Percentiles rank a stretch among this genome's conserved stretches.
These are phyloP conservation scores for Cladorrhinum samala DNA, from an alignment of 495 filamentous ascomycete species.

Conservation along the genomic window DNA sequence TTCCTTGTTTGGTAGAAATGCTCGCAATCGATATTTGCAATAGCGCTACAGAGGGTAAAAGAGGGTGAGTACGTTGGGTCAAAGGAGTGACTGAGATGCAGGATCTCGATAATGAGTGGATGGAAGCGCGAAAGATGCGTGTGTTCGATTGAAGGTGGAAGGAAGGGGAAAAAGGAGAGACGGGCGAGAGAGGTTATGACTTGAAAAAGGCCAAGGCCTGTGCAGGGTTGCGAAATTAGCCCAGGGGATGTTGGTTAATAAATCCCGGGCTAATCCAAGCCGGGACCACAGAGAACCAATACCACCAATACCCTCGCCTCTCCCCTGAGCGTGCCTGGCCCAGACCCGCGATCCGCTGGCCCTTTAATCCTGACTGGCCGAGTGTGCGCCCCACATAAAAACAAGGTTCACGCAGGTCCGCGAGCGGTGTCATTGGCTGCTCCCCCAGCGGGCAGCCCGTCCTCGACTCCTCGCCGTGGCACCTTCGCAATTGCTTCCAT, in stretches of 20 bases:
- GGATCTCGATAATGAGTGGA: constrained; percentile 31
- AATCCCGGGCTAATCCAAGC: constrained; percentile 10
- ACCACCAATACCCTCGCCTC: neutral
- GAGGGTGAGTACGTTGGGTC: constrained; percentile 11
- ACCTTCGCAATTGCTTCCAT: constrained; percentile 9
- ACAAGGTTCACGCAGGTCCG: constrained; percentile 24
- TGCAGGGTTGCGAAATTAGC: constrained; percentile 20
- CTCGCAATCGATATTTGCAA: constrained; percentile 19
- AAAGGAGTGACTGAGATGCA: constrained; percentile 31
- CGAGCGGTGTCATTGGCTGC: constrained; percentile 15
- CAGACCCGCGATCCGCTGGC: constrained; percentile 15
- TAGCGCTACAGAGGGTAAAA: constrained; percentile 1
- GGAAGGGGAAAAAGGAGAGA: constrained; percentile 14
- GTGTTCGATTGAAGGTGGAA: constrained; percentile 9
- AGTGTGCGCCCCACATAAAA: constrained; percentile 14
- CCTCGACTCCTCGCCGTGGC: constrained; percentile 3
- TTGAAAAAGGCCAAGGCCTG: neutral
- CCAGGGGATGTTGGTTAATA: constrained; percentile 11
- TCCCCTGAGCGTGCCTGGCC: constrained; percentile 7
- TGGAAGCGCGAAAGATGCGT: constrained; percentile 24
- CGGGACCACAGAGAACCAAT: neutral
- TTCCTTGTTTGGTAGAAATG: neutral
- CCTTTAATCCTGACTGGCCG: constrained; percentile 13
- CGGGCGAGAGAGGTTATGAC: constrained; percentile 8
- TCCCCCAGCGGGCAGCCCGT: neutral